Evolutionary conservation across 768 basidiomycete genomes (phyloP).

Genomic region (Lactarius sanguifluus): DNA sequence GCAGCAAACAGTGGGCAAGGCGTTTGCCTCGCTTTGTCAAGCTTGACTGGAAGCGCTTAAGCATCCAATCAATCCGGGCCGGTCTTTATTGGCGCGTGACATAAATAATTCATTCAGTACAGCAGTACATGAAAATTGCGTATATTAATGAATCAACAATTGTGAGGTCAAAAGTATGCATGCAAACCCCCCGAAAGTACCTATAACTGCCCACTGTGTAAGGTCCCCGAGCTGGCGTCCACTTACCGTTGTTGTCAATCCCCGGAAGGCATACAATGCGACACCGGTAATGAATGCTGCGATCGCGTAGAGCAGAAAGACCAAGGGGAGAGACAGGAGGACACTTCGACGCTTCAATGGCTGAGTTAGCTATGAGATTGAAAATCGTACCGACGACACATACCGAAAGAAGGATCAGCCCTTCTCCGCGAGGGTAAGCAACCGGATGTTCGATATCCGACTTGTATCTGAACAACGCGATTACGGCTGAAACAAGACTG

Average conservation of each 20-base stretch:
- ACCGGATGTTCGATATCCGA: conserved; percentile 56
- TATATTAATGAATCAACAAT: conserved; percentile 28
- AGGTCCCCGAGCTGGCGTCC: conserved; percentile 54
- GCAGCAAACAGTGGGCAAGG: no score
- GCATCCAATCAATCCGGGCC: not conserved
- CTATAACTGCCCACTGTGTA: conserved; percentile 62
- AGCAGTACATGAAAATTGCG: not conserved
- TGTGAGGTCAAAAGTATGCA: conserved; percentile 59
- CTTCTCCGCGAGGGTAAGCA: conserved; percentile 48
- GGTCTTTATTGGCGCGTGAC: not conserved
- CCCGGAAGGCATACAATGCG: conserved; percentile 64
- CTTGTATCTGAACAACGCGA: conserved; percentile 71
- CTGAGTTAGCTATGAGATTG: conserved; percentile 20
- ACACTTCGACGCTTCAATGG: conserved; percentile 54
- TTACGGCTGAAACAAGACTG: conserved; percentile 66
- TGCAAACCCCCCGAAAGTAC: conserved; percentile 60
- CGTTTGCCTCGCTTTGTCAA: no score
- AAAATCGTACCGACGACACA: conserved; percentile 28
- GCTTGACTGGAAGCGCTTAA: no score
- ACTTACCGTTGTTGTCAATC: conserved; percentile 43
- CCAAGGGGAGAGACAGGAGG: conserved; percentile 68
- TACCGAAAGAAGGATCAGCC: conserved; percentile 56
- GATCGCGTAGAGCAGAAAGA: conserved; percentile 70
- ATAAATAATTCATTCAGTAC: not conserved
- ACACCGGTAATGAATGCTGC: conserved; percentile 66